Conservation (phyloP, 768 basidiomycete genomes). For the Kwoniella sp. region DNA sequence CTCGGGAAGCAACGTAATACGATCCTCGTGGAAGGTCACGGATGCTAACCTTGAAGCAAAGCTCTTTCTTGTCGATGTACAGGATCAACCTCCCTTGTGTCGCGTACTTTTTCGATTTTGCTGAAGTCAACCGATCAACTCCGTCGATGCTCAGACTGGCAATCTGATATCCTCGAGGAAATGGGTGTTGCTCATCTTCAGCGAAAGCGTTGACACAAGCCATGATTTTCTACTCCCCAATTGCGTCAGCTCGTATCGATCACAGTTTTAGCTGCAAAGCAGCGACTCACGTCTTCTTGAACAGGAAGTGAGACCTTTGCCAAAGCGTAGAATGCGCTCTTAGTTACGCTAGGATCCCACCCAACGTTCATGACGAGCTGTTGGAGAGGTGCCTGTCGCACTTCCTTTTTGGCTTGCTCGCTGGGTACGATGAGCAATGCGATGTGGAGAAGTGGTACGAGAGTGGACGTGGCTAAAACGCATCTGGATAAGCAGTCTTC, state of each 20-base stretch:
- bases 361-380: background rate
- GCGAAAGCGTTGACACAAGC: background rate
- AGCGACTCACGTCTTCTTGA: background rate
- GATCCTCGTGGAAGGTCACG: background rate
- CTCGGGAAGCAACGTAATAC: background rate
- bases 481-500: background rate
- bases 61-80: slow-evolving; percentile 26
- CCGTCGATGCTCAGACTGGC: slow-evolving; percentile 2
- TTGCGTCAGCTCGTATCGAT: background rate
- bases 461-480: background rate
- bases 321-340: background rate
- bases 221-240: slow-evolving; percentile 7
- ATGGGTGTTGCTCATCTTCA: background rate
- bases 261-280: background rate
- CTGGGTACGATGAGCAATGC: background rate
- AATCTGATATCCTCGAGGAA: slow-evolving; percentile 10
- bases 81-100: slow-evolving; percentile 21
- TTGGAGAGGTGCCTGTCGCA: background rate
- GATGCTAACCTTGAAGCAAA: slow-evolving; percentile 19
- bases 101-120: slow-evolving; percentile 1
- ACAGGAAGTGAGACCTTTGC: background rate
- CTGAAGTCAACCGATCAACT: background rate
- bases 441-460: background rate
- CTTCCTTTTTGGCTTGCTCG: background rate
- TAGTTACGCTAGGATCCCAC: background rate